Evolutionary conservation across 2,329 filamentous ascomycete species (phyloP).

Genomic region (Neurospora sp.): DNA sequence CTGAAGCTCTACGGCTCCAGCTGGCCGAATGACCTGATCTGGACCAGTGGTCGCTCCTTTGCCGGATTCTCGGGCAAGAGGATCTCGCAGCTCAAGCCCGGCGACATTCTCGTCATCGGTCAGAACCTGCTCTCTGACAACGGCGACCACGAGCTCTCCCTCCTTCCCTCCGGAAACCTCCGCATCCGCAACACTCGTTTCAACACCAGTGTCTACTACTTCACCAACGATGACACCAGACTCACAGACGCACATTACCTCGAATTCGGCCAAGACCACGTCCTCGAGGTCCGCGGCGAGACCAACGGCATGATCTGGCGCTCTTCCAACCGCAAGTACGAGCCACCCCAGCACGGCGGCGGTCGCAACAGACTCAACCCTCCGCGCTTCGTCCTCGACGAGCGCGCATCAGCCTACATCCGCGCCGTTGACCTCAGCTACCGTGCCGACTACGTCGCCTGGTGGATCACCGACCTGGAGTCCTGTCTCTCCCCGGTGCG

Average conservation of each 20-base stretch:
- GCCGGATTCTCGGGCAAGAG: background rate
- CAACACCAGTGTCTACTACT: background rate
- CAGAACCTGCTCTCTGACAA: background rate
- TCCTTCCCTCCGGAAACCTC: background rate
- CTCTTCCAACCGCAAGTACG: background rate
- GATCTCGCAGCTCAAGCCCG: background rate
- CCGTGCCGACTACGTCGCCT: background rate
- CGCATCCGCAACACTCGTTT: background rate
- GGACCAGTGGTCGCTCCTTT: background rate
- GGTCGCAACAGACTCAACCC: background rate
- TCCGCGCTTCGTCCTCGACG: background rate
- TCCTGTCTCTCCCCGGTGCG: background rate
- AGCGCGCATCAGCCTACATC: background rate
- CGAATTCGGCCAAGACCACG: background rate
- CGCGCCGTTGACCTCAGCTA: background rate
- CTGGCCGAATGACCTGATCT: background rate
- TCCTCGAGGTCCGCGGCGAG: background rate
- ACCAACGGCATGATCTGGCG: background rate
- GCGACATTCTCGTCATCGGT: background rate
- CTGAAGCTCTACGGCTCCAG: background rate
- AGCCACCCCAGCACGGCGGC: background rate
- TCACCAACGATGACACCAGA: background rate
- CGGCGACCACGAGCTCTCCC: background rate
- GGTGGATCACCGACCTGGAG: background rate
- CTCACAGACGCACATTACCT: background rate